Base-by-base conservation (phyloP, 2,329 filamentous ascomycete genomes). In the Colletotrichum sp. region DNA sequence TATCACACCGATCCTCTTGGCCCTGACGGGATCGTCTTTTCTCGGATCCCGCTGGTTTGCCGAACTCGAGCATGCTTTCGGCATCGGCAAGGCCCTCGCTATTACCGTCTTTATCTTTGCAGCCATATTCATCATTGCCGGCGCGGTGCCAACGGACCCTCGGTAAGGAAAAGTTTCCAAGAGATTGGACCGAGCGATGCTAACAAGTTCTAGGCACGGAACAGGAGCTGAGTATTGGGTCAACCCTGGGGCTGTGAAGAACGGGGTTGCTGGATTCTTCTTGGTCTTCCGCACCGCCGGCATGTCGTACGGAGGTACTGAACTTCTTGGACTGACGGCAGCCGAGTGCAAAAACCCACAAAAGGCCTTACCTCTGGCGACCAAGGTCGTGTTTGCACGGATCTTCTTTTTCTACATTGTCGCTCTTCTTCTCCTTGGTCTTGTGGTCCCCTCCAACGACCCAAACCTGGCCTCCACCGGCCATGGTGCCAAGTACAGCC, bases 321-420 rank as follows among this genome's bases (percentile, higher is more conserved):
- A 87, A 72, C 82, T 87, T 69, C 82, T 87, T 5, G 86, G 85
- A 16, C 79, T 87, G 18, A 83, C 85, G 6, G 85, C 84, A 8
- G 83, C 84, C 21, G 86, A 87, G 74, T 82, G 84, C 71, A 78
- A 80, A 16, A 82, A 82, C 57, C 85, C 84, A 12, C 76, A 90
- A 74, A 92, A 94, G 79, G 90, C 93, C 0, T 88, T 98, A 1
- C 95, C 95, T 0, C 92, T 91, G 1, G 95, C 95, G 8, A 92
- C 96, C 79, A 97, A 97, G 85, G 95, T 97, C 80, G 94, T 90
- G 34, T 90, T 90, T 70, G 90, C 87, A 86, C 87, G 88, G 74
- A 90, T 90, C 76, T 87, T 86, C 2, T 79, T 90, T 77, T 90
- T 90, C 76, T 90, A 90, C 76, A 81, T 90, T 63, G 80, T 90